These are phyloP conservation scores for Cinnamomum chago DNA, from an alignment of 164 flowering plant species.

Conservation along the genomic window DNA sequence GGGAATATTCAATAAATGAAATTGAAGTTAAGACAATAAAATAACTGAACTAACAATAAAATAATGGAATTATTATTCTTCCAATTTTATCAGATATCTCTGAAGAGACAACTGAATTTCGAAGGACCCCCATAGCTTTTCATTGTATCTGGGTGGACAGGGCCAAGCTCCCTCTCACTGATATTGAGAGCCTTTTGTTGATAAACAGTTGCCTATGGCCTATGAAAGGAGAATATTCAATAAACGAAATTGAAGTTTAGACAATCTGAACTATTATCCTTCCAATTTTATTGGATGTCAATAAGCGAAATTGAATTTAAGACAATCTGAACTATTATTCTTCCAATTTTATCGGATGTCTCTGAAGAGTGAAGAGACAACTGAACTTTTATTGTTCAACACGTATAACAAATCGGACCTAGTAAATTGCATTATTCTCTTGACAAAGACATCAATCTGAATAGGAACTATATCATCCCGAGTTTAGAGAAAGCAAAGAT, in stretches of 20 bases:
- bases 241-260: neutral
- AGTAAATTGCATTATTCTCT: neutral
- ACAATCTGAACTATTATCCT: neutral
- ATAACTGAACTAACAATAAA: neutral
- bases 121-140: conserved; percentile 96
- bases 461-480: neutral
- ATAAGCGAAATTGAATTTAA: neutral
- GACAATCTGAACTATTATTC: neutral
- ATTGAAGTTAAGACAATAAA: neutral
- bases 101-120: no score
- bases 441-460: neutral
- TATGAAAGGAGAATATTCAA: conserved; percentile 13
- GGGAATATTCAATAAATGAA: conserved; percentile 6
- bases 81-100: no score
- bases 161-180: conserved; percentile 93
- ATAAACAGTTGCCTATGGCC: conserved; percentile 65
- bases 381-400: neutral
- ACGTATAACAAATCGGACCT: neutral
- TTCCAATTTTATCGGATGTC: no score
- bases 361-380: no score
- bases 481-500: no score
- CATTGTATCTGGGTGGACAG: conserved; percentile 93
- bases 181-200: conserved; percentile 92
- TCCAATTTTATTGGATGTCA: no score
- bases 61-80: neutral